phyloP scores from a whole-genome alignment of 371 early-diverging fungal genomes.

The Umbelopsis sp. region DNA sequence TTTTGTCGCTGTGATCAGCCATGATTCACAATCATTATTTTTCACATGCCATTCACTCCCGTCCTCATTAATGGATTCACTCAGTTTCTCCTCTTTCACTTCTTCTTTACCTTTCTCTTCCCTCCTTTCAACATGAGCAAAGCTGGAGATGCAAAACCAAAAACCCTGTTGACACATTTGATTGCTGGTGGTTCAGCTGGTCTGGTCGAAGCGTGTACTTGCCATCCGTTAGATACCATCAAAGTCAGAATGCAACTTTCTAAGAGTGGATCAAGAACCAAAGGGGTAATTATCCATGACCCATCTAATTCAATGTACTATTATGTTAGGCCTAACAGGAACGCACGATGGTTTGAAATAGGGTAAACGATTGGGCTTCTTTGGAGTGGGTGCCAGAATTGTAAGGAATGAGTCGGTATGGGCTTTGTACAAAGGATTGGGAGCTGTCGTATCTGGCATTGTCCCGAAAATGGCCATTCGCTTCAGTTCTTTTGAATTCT shows the following conservation, averaged over 20 bases:
- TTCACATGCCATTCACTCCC: constrained; percentile 14
- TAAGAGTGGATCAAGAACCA: constrained; percentile 48
- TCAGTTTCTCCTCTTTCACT: background rate
- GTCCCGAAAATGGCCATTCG: constrained; percentile 99
- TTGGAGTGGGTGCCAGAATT: constrained; percentile 85
- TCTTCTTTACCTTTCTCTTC: background rate
- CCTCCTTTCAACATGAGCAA: constrained; percentile 9
- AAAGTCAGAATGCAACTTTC: constrained; percentile 94
- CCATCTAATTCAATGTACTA: no score
- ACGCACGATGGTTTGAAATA: constrained; percentile 13
- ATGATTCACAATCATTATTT: background rate
- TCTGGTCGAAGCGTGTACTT: constrained; percentile 89
- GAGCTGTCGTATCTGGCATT: constrained; percentile 97
- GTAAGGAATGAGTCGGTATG: constrained; percentile 86
- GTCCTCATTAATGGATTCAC: background rate
- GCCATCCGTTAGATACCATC: constrained; percentile 97
- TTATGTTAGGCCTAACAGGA: background rate
- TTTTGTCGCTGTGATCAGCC: no score
- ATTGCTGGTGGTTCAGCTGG: constrained; percentile 95
- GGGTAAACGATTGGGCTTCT: constrained; percentile 66
- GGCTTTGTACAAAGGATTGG: constrained; percentile 96
- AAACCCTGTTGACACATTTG: constrained; percentile 60
- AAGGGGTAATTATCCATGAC: constrained; percentile 35
- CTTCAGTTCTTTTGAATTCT: constrained; percentile 94
- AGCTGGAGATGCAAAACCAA: constrained; percentile 14